These are phyloP conservation scores for Eucalyptus shirleyi DNA, from an alignment of 345 rosid species.

Conservation along the genomic window DNA sequence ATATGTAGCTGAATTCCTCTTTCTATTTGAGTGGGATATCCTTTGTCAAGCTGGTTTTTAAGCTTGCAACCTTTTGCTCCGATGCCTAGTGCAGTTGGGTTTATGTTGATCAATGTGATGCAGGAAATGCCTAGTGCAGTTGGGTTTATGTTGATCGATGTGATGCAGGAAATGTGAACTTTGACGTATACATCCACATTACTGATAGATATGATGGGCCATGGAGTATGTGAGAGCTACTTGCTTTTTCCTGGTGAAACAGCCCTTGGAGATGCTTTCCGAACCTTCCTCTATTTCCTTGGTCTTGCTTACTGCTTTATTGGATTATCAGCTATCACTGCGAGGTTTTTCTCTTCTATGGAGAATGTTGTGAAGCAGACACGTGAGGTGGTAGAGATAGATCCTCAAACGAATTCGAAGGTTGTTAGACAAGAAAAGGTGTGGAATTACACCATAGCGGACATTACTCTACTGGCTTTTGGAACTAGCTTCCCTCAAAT, in stretches of 20 bases:
- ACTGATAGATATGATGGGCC: slow-evolving; percentile 4
- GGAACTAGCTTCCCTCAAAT: slow-evolving; percentile 98
- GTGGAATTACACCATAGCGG: slow-evolving; percentile 90
- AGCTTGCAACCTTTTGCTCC: not conserved
- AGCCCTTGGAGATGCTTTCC: slow-evolving; percentile 21
- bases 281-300: slow-evolving; percentile 46
- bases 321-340: slow-evolving; percentile 82
- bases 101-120: no score
- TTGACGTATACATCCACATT: not conserved
- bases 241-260: slow-evolving; percentile 48
- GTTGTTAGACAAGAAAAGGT: slow-evolving; percentile 53
- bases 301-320: slow-evolving; percentile 81
- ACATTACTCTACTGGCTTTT: slow-evolving; percentile 74
- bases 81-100: no score
- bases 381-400: slow-evolving; percentile 53
- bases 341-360: slow-evolving; percentile 76
- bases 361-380: slow-evolving; percentile 90
- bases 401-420: slow-evolving; percentile 41
- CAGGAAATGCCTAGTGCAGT: not conserved
- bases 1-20: not conserved
- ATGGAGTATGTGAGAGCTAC: slow-evolving; percentile 41
- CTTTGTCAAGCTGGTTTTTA: not conserved
- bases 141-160: not conserved
- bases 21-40: not conserved
- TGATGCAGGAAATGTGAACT: not conserved